Evolutionary conservation across 805 yeast genomes (phyloP).

Genomic region (Brettanomyces naardenensis): DNA sequence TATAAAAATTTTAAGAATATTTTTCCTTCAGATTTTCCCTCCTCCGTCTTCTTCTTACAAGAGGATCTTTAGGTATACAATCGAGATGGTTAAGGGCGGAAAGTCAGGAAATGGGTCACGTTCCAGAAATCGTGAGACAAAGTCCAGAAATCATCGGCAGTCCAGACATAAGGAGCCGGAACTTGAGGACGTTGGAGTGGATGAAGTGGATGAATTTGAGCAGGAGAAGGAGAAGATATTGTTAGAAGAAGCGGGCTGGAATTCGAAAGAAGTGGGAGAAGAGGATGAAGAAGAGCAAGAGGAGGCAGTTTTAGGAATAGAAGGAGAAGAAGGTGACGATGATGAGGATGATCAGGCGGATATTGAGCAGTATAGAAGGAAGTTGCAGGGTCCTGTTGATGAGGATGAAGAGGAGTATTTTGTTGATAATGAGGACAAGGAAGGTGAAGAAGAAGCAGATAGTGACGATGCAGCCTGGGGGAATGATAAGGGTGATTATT

Average conservation of each 20-base stretch:
- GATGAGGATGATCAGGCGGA: constrained; percentile 30
- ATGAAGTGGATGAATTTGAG: constrained; percentile 66
- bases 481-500: constrained; percentile 40
- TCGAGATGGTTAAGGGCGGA: too few species aligned
- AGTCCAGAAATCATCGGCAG: not conserved
- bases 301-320: constrained; percentile 24
- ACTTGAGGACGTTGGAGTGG: constrained; percentile 37
- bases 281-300: constrained; percentile 26
- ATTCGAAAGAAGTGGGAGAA: constrained; percentile 12
- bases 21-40: too few species aligned
- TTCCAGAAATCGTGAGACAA: too few species aligned
- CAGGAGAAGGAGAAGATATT: constrained; percentile 49
- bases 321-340: constrained; percentile 23
- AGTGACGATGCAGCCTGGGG: constrained; percentile 34
- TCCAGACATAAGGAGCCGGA: constrained; percentile 13
- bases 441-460: constrained; percentile 21
- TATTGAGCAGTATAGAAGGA: constrained; percentile 27
- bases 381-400: constrained; percentile 34
- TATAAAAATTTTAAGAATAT: too few species aligned
- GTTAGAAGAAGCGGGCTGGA: constrained; percentile 48
- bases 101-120: too few species aligned
- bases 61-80: too few species aligned
- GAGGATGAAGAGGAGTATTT: constrained; percentile 40
- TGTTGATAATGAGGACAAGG: constrained; percentile 28
- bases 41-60: too few species aligned